These are phyloP conservation scores for Entomortierella lignicola DNA, from an alignment of 192 early-diverging fungal species.

Conservation along the genomic window DNA sequence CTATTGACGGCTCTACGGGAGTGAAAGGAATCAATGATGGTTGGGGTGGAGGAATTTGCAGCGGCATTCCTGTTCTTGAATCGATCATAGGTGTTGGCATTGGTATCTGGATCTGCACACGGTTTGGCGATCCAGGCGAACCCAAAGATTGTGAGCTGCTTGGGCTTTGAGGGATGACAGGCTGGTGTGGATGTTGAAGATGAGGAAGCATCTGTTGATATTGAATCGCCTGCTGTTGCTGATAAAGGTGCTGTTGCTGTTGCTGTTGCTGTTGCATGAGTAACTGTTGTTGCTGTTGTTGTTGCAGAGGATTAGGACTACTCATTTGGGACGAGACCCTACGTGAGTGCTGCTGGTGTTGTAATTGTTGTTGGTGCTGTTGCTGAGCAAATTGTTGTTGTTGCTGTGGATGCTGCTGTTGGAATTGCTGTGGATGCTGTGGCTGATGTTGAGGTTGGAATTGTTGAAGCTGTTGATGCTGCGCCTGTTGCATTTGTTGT, in stretches of 20 bases:
- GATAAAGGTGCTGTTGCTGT: conserved; percentile 44
- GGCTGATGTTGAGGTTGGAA: conserved; percentile 16
- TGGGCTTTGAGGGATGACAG: conserved; percentile 33
- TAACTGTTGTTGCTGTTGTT: conserved; percentile 31
- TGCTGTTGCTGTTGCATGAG: conserved; percentile 36
- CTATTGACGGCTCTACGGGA: conserved; percentile 24
- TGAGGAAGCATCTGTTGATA: conserved; percentile 40
- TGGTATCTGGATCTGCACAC: conserved; percentile 18
- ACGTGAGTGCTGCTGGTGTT: conserved; percentile 17
- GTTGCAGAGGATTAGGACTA: conserved; percentile 18
- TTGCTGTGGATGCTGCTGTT: conserved; percentile 27
- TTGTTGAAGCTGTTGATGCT: conserved; percentile 30
- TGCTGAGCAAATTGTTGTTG: conserved; percentile 20
- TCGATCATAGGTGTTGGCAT: conserved; percentile 11
- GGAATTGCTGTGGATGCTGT: conserved; percentile 22
- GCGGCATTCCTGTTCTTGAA: conserved; percentile 7
- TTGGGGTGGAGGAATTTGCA: not conserved
- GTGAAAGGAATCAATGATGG: not conserved
- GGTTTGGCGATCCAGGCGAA: conserved; percentile 41
- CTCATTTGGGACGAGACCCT: conserved; percentile 28
- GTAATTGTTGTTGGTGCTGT: conserved; percentile 15
- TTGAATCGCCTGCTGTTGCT: conserved; percentile 43
- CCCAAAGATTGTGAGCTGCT: conserved; percentile 27
- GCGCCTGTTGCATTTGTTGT: conserved; percentile 18
- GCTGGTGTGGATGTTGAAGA: conserved; percentile 21